Percentiles rank a stretch among this genome's conserved stretches.
phyloP scores from a whole-genome alignment of 2,329 filamentous ascomycete species.

The Coniochaeta sp. region DNA sequence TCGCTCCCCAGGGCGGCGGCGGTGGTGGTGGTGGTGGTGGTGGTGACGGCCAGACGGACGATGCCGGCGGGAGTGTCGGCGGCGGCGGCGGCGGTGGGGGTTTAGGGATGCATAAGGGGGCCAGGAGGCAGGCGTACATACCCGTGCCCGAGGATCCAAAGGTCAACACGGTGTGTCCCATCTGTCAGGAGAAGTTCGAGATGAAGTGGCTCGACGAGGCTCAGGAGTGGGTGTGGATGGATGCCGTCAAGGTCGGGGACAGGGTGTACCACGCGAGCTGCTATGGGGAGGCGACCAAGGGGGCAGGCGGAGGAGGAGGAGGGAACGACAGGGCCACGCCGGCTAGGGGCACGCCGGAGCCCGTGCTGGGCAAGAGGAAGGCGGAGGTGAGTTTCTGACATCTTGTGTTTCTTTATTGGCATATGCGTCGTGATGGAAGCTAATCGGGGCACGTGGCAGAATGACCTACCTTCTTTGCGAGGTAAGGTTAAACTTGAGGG shows the following conservation, averaged over 20 bases:
- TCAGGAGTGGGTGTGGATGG: constrained; percentile 96
- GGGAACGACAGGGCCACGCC: constrained; percentile 11
- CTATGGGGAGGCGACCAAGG: constrained; percentile 71
- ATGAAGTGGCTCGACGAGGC: constrained; percentile 86
- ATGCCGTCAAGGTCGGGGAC: constrained; percentile 69
- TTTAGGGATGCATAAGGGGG: constrained; percentile 20
- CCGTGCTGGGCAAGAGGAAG: constrained; percentile 66
- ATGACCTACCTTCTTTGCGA: background rate
- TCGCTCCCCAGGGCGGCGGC: constrained; percentile 15
- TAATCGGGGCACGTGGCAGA: background rate
- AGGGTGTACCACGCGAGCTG: constrained; percentile 88
- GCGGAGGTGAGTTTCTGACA: constrained; percentile 47
- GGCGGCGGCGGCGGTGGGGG: constrained; percentile 21
- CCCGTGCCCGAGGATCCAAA: constrained; percentile 74
- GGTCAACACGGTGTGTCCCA: constrained; percentile 75
- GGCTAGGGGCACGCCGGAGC: constrained; percentile 49
- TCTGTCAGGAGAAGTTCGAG: constrained; percentile 93
- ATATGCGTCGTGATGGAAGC: background rate
- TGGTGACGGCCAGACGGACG: constrained; percentile 18
- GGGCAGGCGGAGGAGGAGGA: constrained; percentile 17
- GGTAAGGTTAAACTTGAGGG: background rate
- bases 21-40: constrained; percentile 24
- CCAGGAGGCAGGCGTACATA: constrained; percentile 60
- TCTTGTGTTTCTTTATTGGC: background rate
- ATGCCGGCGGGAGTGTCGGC: constrained; percentile 30